A percentile compares a stretch with the other conserved stretches of the same genome.
phyloP scores from a whole-genome alignment of 768 basidiomycete species.

The Mycena polygramma region DNA sequence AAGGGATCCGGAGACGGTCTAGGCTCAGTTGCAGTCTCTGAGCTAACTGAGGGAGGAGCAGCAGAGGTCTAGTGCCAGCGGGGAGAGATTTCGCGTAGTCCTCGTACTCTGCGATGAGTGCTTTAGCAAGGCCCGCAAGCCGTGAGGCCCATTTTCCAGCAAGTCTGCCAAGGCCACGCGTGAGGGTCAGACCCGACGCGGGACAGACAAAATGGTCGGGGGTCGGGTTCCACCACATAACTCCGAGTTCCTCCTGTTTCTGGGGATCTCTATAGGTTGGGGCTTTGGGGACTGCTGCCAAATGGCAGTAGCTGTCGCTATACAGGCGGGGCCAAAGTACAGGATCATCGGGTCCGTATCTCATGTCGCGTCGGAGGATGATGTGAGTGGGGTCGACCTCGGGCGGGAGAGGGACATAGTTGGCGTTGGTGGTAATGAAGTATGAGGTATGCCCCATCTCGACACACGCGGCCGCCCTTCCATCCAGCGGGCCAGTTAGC shows the following conservation, averaged over 20 bases:
- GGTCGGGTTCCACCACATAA: slow-evolving; percentile 17
- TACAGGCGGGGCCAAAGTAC: neutral
- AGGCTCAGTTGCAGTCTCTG: slow-evolving; percentile 9
- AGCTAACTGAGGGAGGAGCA: slow-evolving; percentile 1
- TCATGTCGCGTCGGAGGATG: slow-evolving; percentile 1
- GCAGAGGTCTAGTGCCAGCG: slow-evolving; percentile 10
- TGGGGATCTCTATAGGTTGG: neutral
- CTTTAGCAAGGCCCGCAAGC: neutral
- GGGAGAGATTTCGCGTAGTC: slow-evolving; percentile 16
- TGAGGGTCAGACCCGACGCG: slow-evolving; percentile 12
- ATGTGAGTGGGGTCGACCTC: slow-evolving; percentile 9
- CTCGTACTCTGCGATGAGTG: slow-evolving; percentile 14
- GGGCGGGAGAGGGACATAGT: slow-evolving; percentile 18
- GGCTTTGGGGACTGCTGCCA: neutral
- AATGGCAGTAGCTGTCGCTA: neutral
- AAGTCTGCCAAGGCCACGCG: slow-evolving; percentile 10
- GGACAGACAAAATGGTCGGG: slow-evolving; percentile 16
- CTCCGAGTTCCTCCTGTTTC: neutral
- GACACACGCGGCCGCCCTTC: neutral
- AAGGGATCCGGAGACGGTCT: neutral
- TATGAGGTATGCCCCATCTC: neutral
- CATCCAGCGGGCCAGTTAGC: neutral
- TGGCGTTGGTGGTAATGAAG: slow-evolving; percentile 11
- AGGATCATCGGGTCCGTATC: slow-evolving; percentile 10
- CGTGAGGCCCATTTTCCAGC: neutral